Base-by-base conservation (phyloP, 768 basidiomycete genomes). In the Pleurotus djamor region DNA sequence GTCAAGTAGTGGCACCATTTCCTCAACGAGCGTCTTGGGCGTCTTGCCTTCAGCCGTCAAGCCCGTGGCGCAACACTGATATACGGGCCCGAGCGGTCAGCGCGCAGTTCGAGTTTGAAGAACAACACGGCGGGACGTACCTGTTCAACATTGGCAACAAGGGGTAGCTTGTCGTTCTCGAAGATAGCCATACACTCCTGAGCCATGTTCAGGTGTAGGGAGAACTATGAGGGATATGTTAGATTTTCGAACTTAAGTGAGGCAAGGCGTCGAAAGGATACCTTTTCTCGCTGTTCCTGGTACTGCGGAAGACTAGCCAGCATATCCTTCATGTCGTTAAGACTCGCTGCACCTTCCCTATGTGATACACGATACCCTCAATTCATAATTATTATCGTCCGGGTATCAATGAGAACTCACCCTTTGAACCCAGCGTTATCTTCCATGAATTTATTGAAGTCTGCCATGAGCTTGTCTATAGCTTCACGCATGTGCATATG, bases 261-360 rank as follows among this genome's bases (percentile, higher is more conserved):
- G 4, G 44, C 2, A 28, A 33, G 21, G 50, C 35, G 14, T 34
- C 10, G 61, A 32, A 16, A 13, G 60, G 73, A 16, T 38, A 90
- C 94, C 85, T 94, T 95, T 71, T 99, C 96, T 59, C 96, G 84
- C 65, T 94, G 91, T 63, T 97, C 95, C 74, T 96, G 92, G 66
- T 91, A 97, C 72, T 97, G 94, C 1, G 96, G 95, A 61, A 99
- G 71, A 68, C 79, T 93, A 35, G 97, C 97, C 36, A 99, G 79
- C 96, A 98, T 97, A 68, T 99, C 97, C 73, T 97, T 98, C 92
- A 99, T 96, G 73, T 98, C 96, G 67, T 95, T 96, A 49, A 99
- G 71, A 66, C 85, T 95, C 49, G 92, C 90, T 7, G 91, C 92
- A 47, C 89, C 87, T 65, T 92, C 86, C 32, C 90, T 89, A 59